Percentiles rank a stretch among this genome's conserved stretches.
Evolutionary conservation across 345 rosid species (phyloP).

Genomic region (Gossypium arboreum): DNA sequence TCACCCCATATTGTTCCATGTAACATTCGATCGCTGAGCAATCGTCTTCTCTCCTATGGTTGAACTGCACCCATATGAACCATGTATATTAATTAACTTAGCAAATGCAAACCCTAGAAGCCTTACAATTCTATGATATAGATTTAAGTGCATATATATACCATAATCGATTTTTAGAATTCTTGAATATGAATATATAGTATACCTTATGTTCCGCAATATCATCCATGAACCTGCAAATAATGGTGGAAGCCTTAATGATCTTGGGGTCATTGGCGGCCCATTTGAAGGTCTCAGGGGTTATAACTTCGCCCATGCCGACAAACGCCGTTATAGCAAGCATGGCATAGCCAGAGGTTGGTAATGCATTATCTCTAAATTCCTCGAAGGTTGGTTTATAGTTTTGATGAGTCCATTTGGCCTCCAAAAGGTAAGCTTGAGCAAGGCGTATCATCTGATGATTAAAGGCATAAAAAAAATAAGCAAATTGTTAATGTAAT

Average conservation of each 20-base stretch:
- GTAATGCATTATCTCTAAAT: constrained; percentile 22
- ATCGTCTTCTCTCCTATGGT: constrained; percentile 6
- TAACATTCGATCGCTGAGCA: constrained; percentile 10
- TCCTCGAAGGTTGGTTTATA: constrained; percentile 29
- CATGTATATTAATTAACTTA: too few species aligned
- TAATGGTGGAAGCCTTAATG: constrained; percentile 12
- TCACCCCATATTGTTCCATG: constrained; percentile 2
- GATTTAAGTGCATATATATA: too few species aligned
- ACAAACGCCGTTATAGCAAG: constrained; percentile 18
- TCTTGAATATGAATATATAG: too few species aligned
- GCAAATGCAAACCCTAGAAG: too few species aligned
- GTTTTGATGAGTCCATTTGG: constrained; percentile 27
- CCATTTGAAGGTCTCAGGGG: constrained; percentile 29
- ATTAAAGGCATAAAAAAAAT: not conserved
- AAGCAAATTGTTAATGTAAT: too few species aligned
- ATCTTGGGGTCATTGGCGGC: constrained; percentile 6
- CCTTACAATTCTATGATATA: not conserved
- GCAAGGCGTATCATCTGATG: constrained; percentile 26
- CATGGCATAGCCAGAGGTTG: constrained; percentile 13
- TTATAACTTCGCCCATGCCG: constrained; percentile 29
- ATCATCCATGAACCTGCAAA: constrained; percentile 35
- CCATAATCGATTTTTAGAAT: too few species aligned
- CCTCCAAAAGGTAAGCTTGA: constrained; percentile 24
- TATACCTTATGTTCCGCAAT: constrained; percentile 16
- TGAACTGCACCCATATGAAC: not conserved